phyloP scores from a whole-genome alignment of 2,329 filamentous ascomycete genomes.

The Alternaria consortialis region DNA sequence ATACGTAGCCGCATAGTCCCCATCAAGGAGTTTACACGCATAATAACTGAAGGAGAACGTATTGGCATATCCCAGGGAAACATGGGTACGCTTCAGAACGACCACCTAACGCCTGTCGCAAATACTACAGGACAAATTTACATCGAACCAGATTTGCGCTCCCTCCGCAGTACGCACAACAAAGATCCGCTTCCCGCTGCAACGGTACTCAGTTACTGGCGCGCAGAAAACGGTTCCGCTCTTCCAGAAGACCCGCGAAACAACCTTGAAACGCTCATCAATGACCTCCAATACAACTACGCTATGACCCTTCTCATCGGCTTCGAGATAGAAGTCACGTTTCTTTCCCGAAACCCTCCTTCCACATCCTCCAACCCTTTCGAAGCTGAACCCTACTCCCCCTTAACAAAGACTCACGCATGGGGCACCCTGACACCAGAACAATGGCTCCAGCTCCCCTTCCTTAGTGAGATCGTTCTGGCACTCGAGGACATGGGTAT shows the following conservation, averaged over 20 bases:
- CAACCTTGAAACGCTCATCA: constrained; percentile 58
- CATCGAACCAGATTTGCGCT: constrained; percentile 71
- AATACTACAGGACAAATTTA: constrained; percentile 71
- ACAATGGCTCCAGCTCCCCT: constrained; percentile 65
- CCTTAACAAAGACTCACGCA: constrained; percentile 71
- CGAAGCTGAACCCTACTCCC: constrained; percentile 43
- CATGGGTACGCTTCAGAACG: constrained; percentile 74
- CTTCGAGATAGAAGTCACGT: constrained; percentile 83
- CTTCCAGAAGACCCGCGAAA: constrained; percentile 68
- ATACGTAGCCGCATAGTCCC: constrained; percentile 74
- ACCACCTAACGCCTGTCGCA: constrained; percentile 64
- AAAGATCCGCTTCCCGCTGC: constrained; percentile 61
- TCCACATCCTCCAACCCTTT: constrained; percentile 32
- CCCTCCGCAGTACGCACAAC: constrained; percentile 64
- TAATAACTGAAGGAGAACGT: constrained; percentile 46
- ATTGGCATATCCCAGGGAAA: constrained; percentile 71
- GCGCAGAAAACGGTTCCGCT: constrained; percentile 62
- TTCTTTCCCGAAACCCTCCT: constrained; percentile 63
- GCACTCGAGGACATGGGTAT: constrained; percentile 70
- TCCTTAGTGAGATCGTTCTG: constrained; percentile 72
- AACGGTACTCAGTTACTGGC: constrained; percentile 73
- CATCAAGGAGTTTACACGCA: constrained; percentile 55
- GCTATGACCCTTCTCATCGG: constrained; percentile 71
- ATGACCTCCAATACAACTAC: constrained; percentile 60
- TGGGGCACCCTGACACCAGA: constrained; percentile 74